Conservation (phyloP, 192 early-diverging fungal genomes). For the Backusella circina region DNA sequence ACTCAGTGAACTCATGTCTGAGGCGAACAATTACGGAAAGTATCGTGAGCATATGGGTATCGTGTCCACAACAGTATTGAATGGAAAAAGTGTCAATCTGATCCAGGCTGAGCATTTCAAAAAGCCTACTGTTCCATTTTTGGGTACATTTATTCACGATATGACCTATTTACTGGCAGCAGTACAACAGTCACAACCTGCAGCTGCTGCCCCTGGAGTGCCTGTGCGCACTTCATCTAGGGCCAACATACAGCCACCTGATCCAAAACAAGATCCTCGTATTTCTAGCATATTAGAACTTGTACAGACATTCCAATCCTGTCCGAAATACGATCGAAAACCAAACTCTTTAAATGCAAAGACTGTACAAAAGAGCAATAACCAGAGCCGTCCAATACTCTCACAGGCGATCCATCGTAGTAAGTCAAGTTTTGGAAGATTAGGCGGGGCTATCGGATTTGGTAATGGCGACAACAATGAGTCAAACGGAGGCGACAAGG, state of each 20-base stretch:
- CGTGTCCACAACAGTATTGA: slow-evolving; percentile 1
- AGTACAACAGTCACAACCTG: slow-evolving; percentile 39
- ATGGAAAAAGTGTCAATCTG: slow-evolving; percentile 1
- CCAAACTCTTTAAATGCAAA: slow-evolving; percentile 50
- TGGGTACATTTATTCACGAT: slow-evolving; percentile 78
- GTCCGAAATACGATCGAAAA: slow-evolving; percentile 50
- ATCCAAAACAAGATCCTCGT: slow-evolving; percentile 45
- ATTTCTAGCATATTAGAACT: slow-evolving; percentile 56
- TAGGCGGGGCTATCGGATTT: slow-evolving; percentile 20
- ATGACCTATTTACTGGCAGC: slow-evolving; percentile 67
- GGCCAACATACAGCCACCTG: not conserved
- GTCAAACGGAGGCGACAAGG: not conserved
- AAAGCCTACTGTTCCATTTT: slow-evolving; percentile 67
- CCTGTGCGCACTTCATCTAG: slow-evolving; percentile 30
- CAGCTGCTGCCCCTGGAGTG: slow-evolving; percentile 49
- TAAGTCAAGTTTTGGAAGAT: slow-evolving; percentile 29
- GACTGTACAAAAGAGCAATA: slow-evolving; percentile 36
- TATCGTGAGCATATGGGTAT: slow-evolving; percentile 58
- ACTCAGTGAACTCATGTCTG: slow-evolving; percentile 57
- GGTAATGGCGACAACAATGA: slow-evolving; percentile 22
- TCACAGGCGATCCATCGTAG: slow-evolving; percentile 46
- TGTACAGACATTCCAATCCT: slow-evolving; percentile 48
- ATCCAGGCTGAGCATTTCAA: slow-evolving; percentile 13
- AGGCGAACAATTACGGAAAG: slow-evolving; percentile 63
- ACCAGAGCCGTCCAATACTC: slow-evolving; percentile 46